Evolutionary conservation across 495 filamentous ascomycete genomes (phyloP), one percentile per base, ranked within the genome.

Genomic region (Cenococcum geophilum): DNA sequence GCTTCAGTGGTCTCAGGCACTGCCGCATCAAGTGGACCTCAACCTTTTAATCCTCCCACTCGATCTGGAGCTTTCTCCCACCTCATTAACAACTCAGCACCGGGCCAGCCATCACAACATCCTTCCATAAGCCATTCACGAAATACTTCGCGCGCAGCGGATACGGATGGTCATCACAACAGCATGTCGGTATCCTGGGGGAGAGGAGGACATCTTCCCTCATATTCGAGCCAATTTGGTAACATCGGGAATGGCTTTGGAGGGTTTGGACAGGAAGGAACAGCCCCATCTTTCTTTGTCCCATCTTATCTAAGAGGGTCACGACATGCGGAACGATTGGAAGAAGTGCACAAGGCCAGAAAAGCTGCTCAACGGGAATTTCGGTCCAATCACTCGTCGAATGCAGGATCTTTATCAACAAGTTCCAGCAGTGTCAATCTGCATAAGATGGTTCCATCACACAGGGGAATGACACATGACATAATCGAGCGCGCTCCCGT

Each of bases 401-500:
- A 66, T 25, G 64, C 70, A 12, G 77, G 76, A 8, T 81, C 85
- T 6, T 75, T 89, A 11, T 85, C 86, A 12, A 79, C 80, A 47
- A 84, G 81, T 60, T 82, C 83, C 22, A 84, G 83, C 77, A 82
- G 80, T 75, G 74, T 76, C 54, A 84, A 83, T 68, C 71, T 87
- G 16, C 82, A 83, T 70, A 83, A 84, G 67, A 83, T 87, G 74
- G 79, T 82, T 5, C 78, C 88, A 10, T 84, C 87, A 6, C 89
- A 96, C 69, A 80, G 88, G 18, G 92, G 91, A 11, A 84, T 93
- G 76, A 83, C 88, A 11, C 90, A 87, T 73, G 89, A 96, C 67
- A 78, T 96, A 47, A 87, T 95, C 65, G 93, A 97, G 75, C 84
- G 89, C 63, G 77, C 82, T 55, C 82, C 88, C 9, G 73, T 78